phyloP scores from a whole-genome alignment of 257 asterid species.

The Lithospermum erythrorhizon region DNA sequence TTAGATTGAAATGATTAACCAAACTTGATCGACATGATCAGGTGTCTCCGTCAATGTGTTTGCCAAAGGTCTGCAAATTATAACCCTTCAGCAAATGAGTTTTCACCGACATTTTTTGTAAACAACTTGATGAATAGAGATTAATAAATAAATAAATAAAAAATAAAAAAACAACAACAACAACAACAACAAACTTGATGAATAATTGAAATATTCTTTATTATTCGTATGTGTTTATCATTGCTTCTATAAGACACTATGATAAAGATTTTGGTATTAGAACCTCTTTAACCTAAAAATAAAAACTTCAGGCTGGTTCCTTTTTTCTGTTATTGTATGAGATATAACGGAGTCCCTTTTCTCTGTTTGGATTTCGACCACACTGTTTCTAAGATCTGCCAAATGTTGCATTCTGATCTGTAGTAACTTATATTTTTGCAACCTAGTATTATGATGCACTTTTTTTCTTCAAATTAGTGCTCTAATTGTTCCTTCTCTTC shows the following conservation, averaged over 20 bases:
- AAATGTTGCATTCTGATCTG: neutral
- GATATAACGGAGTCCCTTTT: neutral
- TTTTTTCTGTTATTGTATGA: neutral
- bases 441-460: no score
- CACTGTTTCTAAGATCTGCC: neutral
- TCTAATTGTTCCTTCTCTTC: conserved; percentile 10
- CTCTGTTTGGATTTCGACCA: neutral
- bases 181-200: no score
- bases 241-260: neutral
- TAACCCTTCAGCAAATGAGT: neutral
- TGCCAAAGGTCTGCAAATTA: neutral
- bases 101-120: neutral
- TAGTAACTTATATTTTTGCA: neutral
- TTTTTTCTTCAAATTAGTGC: neutral
- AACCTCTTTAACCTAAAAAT: neutral
- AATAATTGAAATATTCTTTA: no score
- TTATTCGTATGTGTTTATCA: neutral
- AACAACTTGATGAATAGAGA: neutral
- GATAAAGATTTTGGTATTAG: neutral
- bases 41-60: neutral
- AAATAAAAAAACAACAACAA: no score
- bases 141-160: no score
- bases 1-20: neutral
- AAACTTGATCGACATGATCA: neutral
- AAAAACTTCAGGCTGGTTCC: neutral